Evolutionary conservation across 148 eudicot species (phyloP).

Genomic region (Polygonum maritimum): DNA sequence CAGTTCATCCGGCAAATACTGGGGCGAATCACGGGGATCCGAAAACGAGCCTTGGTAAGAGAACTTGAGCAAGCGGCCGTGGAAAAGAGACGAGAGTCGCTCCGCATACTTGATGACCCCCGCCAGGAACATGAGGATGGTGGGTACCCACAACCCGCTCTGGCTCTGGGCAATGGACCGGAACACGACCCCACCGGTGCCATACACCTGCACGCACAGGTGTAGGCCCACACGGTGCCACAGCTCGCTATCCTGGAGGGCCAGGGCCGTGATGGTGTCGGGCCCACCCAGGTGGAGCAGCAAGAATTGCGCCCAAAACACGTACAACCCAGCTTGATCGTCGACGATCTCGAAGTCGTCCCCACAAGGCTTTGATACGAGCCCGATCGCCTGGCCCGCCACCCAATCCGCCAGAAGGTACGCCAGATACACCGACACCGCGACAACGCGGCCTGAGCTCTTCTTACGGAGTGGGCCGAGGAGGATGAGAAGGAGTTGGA

Average conservation of each 20-base stretch:
- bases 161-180: background rate
- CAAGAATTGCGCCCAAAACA: conserved; percentile 7
- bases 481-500: background rate
- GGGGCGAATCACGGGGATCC: background rate
- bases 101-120: conserved; percentile 21
- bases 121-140: conserved; percentile 11
- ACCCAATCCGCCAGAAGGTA: background rate
- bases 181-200: background rate
- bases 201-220: background rate
- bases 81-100: conserved; percentile 15
- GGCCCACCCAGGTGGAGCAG: conserved; percentile 7
- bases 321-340: background rate
- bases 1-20: background rate
- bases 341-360: too few relatives aligned
- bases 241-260: background rate
- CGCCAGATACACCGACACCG: background rate
- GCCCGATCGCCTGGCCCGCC: background rate
- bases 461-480: background rate
- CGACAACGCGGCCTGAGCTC: background rate
- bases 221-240: conserved; percentile 2
- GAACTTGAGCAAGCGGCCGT: conserved; percentile 7
- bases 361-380: background rate
- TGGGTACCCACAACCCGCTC: background rate
- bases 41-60: background rate
- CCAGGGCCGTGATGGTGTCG: conserved; percentile 6